Conservation (phyloP, 2,329 filamentous ascomycete genomes). For the Keithomyces neogunnii region DNA sequence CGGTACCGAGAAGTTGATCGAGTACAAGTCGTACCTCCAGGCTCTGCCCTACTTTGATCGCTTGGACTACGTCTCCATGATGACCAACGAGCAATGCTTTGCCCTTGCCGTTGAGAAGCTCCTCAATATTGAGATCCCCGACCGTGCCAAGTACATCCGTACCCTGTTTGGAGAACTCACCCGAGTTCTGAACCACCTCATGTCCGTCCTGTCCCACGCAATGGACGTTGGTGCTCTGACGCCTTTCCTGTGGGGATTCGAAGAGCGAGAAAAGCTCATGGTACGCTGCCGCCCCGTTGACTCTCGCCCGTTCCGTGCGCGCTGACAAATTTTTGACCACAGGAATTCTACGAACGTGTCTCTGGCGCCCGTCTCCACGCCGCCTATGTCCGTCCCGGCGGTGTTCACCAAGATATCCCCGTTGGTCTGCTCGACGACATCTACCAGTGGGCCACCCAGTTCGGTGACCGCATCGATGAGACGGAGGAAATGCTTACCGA, state of each 20-base stretch:
- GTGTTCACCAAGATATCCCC: slow-evolving; percentile 92
- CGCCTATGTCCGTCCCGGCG: slow-evolving; percentile 92
- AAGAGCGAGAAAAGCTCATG: slow-evolving; percentile 99
- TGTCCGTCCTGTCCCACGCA: slow-evolving; percentile 94
- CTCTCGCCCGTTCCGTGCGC: neutral
- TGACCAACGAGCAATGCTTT: slow-evolving; percentile 99
- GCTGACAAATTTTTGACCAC: slow-evolving; percentile 1
- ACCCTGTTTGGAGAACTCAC: slow-evolving; percentile 95
- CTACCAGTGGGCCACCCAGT: slow-evolving; percentile 99
- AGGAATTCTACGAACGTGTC: slow-evolving; percentile 99
- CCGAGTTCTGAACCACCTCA: slow-evolving; percentile 89
- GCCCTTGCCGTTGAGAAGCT: slow-evolving; percentile 95
- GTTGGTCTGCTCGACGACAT: slow-evolving; percentile 94
- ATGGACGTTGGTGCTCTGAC: slow-evolving; percentile 99
- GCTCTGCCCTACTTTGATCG: slow-evolving; percentile 98
- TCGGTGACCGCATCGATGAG: slow-evolving; percentile 96
- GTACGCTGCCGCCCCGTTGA: slow-evolving; percentile 39
- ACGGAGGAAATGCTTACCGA: slow-evolving; percentile 98
- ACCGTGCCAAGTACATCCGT: slow-evolving; percentile 92
- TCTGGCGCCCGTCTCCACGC: slow-evolving; percentile 96
- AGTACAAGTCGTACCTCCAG: slow-evolving; percentile 99
- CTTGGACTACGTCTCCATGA: slow-evolving; percentile 99
- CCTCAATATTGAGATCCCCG: slow-evolving; percentile 90
- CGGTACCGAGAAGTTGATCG: slow-evolving; percentile 98
- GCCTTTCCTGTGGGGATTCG: slow-evolving; percentile 98